These are phyloP conservation scores for Lunasporangiospora selenospora DNA, from an alignment of 192 early-diverging fungal genomes.

Conservation along the genomic window DNA sequence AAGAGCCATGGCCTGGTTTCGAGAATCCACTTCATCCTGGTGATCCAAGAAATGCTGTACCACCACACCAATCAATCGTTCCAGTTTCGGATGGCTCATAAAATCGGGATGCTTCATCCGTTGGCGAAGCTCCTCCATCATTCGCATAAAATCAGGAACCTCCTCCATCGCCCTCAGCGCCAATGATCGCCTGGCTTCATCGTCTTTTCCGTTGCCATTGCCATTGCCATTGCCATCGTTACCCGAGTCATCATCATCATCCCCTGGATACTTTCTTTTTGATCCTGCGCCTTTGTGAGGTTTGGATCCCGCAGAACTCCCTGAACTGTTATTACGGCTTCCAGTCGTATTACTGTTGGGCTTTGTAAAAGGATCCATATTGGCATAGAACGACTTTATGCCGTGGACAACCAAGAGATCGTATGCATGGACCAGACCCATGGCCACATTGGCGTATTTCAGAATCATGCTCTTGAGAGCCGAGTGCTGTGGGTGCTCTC, in stretches of 20 bases:
- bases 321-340: too few species aligned
- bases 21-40: constrained; percentile 24
- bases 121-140: constrained; percentile 50
- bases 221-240: constrained; percentile 17
- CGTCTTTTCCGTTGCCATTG: background rate
- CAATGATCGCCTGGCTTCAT: constrained; percentile 20
- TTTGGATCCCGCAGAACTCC: too few species aligned
- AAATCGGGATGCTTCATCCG: constrained; percentile 50
- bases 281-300: constrained; percentile 1
- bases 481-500: constrained; percentile 8
- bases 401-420: constrained; percentile 56
- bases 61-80: constrained; percentile 66
- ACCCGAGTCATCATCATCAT: constrained; percentile 9
- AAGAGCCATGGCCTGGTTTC: constrained; percentile 1
- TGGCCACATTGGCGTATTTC: constrained; percentile 18
- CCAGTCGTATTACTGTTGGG: too few species aligned
- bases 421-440: constrained; percentile 49
- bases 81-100: constrained; percentile 85
- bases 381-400: constrained; percentile 49
- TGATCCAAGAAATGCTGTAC: constrained; percentile 70
- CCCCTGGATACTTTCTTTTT: constrained; percentile 2
- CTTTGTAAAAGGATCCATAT: constrained; percentile 34
- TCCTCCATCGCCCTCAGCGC: constrained; percentile 45
- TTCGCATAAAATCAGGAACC: constrained; percentile 34
- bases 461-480: constrained; percentile 17